Evolutionary conservation across 345 rosid species (phyloP), one percentile per base, ranked within the genome.

Genomic region (Eucalyptus sp.): DNA sequence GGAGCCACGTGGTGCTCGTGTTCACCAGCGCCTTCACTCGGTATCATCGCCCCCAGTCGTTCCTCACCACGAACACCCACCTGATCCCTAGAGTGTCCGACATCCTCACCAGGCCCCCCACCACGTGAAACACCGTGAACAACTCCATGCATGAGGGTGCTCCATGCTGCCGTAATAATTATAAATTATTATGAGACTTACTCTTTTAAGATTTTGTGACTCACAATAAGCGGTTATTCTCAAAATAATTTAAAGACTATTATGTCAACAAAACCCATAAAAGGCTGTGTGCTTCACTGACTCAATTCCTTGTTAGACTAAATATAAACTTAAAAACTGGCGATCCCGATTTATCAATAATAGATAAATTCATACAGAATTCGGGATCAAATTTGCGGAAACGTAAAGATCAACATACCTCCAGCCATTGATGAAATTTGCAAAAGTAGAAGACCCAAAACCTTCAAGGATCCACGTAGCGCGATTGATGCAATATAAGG

Each of bases 1-100:
- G 96, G 37, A 18, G 44, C 24, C 90, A 94, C 3, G 62, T 90
- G 24, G 92, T 92, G 87, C 94, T 94, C 16, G 91, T 88, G 86
- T 95, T 95, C 86, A 95, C 97, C 93, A 95, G n/a, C 8, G 95
- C 94, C 84, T 92, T 94, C 90, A 96, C 88, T 88, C 95, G 92
- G 79, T 94, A 93, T 62, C 3, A 89, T 25, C 4, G 97, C 96
- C 44, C 98, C 96, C 95, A 96, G 76, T 96, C 96, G 52, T 96
- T 96, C 0, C 97, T 97, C 4, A 94, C 96, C 91, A 95, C 86
- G 79, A 93, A 94, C 86, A 94, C 96, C 87, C n/a, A 88, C 22
- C 92, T 94, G 24, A 94, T 86, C 46, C 86, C 88, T 25, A 91
- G 84, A 10, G 89, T 85, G 52, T 89, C 90, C 9, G 89, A 89